phyloP scores from a whole-genome alignment of 257 asterid species.

The Mentha longifolia region DNA sequence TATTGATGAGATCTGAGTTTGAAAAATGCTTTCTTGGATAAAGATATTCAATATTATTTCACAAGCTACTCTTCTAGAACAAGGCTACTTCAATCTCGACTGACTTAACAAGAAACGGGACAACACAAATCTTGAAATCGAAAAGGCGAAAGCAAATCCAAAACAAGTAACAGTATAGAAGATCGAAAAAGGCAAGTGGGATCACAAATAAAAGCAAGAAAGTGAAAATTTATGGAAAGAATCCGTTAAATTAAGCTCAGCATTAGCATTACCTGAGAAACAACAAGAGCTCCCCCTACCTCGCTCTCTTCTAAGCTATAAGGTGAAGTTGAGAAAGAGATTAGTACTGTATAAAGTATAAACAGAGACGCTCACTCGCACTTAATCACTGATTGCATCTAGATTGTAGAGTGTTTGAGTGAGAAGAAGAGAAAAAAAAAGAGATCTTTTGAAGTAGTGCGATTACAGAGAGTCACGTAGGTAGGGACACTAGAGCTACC shows the following conservation, averaged over 20 bases:
- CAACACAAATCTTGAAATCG: not conserved
- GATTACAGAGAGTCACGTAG: slow-evolving; percentile 24
- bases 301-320: not conserved
- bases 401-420: not conserved
- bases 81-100: not conserved
- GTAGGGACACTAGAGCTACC: slow-evolving; percentile 10
- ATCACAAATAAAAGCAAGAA: slow-evolving; percentile 8
- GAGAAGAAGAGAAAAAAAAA: not conserved
- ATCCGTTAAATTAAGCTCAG: slow-evolving; percentile 18
- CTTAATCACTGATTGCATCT: not conserved
- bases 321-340: slow-evolving; percentile 1
- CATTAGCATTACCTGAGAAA: slow-evolving; percentile 26
- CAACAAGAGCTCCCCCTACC: slow-evolving; percentile 2
- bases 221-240: not conserved
- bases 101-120: slow-evolving; percentile 16
- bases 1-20: slow-evolving; percentile 31
- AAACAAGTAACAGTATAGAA: slow-evolving; percentile 6
- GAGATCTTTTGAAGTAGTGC: slow-evolving; percentile 12
- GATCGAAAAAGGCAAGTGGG: slow-evolving; percentile 23
- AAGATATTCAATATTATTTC: too few relatives aligned
- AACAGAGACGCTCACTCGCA: not conserved
- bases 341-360: not conserved
- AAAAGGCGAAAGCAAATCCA: slow-evolving; percentile 31
- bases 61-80: not conserved
- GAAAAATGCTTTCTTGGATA: not conserved